Conservation (phyloP, 1,139 yeast genomes). For the Magnusiomyces magnusii region DNA sequence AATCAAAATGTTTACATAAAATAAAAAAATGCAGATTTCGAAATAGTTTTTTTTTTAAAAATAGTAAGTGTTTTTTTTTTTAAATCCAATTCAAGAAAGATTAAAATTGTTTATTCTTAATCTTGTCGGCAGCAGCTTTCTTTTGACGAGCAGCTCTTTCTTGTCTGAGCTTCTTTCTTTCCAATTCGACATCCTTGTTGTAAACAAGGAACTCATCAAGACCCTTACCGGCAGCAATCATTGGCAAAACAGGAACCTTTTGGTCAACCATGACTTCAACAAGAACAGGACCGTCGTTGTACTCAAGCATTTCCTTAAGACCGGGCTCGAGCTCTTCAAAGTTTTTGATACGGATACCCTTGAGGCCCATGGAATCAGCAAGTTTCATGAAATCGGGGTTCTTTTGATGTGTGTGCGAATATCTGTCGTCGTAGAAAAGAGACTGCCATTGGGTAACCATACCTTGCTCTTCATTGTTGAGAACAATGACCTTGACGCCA, state of each 20-base stretch:
- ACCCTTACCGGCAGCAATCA: conserved; percentile 97
- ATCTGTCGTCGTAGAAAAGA: conserved; percentile 91
- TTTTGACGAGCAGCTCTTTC: conserved; percentile 14
- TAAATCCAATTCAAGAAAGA: too few relatives aligned
- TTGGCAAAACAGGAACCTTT: conserved; percentile 96
- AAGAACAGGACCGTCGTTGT: conserved; percentile 72
- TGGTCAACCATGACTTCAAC: conserved; percentile 87
- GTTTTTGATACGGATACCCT: conserved; percentile 64
- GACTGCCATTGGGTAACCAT: conserved; percentile 99
- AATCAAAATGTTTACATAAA: not conserved
- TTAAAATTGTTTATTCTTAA: not conserved
- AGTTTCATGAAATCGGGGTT: conserved; percentile 91
- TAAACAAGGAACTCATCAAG: conserved; percentile 85
- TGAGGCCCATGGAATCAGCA: conserved; percentile 90
- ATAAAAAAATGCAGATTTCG: not conserved
- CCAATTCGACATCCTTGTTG: conserved; percentile 71
- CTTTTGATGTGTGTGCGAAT: conserved; percentile 90
- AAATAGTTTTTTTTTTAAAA: not conserved
- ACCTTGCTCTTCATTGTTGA: conserved; percentile 98
- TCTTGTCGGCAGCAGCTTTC: conserved; percentile 9
- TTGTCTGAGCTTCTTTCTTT: conserved; percentile 54
- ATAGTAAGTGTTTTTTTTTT: not conserved
- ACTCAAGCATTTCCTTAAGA: conserved; percentile 65
- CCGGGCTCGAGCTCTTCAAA: conserved; percentile 59
- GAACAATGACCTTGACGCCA: conserved; percentile 79